Base-by-base conservation (phyloP, 352 stramenopile genomes). In the Globisporangium uncinulatum region DNA sequence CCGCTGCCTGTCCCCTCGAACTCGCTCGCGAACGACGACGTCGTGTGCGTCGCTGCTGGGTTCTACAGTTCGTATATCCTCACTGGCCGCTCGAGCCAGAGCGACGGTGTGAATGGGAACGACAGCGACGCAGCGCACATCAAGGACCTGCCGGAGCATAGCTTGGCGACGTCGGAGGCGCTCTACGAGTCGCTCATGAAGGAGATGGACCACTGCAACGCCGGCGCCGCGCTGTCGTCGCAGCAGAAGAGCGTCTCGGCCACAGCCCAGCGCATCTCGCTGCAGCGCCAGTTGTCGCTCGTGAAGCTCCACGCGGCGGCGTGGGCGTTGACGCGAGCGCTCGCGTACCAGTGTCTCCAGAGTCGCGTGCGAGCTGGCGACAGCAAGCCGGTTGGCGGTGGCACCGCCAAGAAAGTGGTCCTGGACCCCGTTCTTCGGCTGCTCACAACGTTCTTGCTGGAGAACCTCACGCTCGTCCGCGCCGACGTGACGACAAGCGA, bases 41-140 rank as follows among this genome's bases (percentile, higher is more conserved):
- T 90, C 11, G 79, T 90, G 17, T 73, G 73, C 53, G 76, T 95
- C 32, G 83, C 86, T 1, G 86, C 86, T 31, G 86, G 83, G 0
- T 95, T 95, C 64, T 95, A 94, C 65, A 94, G 83, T 56, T 94
- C 83, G 6, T 95, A 95, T 24, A 92, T 95, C 37, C 65, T 95
- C 20, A 95, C 79, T 5, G 86, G 86, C 13, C 71, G 75, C n/a
- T 86, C 75, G 17, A 73, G 59, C 31, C 70, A 85, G 34, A 65
- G 49, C 17, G 72, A 80, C 13, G 45, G 65, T 15, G 66, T 75
- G 29, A 61, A 48, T 17, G 50, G 37, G 19, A 56, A 70, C 13
- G 79, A 88, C 49, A 29, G 24, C 24, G 63, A 75, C 36, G 51
- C 56, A 7, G 60, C 68, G 15, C 71, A 83, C 54, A 62, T 67